Percentiles rank a stretch among this genome's conserved stretches.
phyloP scores from a whole-genome alignment of 768 basidiomycete genomes.

The Trametes maxima region DNA sequence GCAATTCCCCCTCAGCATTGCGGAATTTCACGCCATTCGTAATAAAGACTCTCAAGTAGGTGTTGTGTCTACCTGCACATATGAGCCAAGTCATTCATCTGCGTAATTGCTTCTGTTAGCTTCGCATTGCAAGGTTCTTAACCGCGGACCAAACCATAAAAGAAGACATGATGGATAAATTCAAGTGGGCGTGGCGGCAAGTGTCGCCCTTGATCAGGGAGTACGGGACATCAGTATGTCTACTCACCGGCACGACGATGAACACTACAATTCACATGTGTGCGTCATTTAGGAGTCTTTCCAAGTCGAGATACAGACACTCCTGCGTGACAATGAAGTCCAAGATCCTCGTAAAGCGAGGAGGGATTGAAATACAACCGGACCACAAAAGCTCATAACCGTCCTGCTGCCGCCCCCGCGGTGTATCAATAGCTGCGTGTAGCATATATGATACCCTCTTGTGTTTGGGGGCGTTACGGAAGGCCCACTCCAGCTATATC shows the following conservation, averaged over 20 bases:
- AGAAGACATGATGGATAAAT: conserved; percentile 52
- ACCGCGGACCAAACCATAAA: conserved; percentile 30
- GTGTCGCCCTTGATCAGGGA: conserved; percentile 45
- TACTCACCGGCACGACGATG: too few species aligned
- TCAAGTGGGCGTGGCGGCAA: conserved; percentile 54
- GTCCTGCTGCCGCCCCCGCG: neutral
- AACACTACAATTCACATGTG: neutral
- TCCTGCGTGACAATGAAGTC: conserved; percentile 15
- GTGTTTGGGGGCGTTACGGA: too few species aligned
- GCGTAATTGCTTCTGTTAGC: conserved; percentile 27
- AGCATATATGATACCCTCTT: neutral
- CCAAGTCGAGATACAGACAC: conserved; percentile 4
- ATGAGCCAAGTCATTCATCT: neutral
- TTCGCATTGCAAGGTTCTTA: conserved; percentile 55
- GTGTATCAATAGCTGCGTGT: neutral
- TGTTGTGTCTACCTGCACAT: neutral
- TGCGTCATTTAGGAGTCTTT: conserved; percentile 10
- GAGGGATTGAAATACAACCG: neutral
- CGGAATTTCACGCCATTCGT: conserved; percentile 34
- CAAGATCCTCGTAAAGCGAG: conserved; percentile 23
- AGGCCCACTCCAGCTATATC: too few species aligned
- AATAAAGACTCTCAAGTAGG: conserved; percentile 39
- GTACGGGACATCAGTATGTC: conserved; percentile 47
- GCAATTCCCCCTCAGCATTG: conserved; percentile 35
- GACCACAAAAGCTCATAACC: neutral